Conservation (phyloP, 129 eudicot genomes). For the Flaveria linearis region DNA sequence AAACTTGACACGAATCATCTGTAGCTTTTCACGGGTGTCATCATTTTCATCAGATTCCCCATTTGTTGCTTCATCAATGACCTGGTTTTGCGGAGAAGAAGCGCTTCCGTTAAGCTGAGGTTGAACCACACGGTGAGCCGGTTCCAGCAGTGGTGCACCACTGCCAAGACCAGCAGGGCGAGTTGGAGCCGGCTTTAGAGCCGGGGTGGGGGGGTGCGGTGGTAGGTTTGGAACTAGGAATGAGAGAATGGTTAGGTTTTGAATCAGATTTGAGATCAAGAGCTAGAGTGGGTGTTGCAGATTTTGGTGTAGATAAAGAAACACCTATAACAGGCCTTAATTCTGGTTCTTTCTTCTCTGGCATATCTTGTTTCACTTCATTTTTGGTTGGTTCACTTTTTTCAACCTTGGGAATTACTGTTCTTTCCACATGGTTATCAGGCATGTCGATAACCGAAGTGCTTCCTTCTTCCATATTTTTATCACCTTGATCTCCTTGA, state of each 20-base stretch:
- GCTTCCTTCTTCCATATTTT: constrained; percentile 17
- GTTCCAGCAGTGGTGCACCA: constrained; percentile 78
- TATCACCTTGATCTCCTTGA: constrained; percentile 19
- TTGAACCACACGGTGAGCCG: constrained; percentile 67
- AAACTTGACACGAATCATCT: constrained; percentile 96
- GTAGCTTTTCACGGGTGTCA: constrained; percentile 96
- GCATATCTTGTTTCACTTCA: constrained; percentile 34
- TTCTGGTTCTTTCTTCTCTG: constrained; percentile 33
- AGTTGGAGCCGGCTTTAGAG: constrained; percentile 42
- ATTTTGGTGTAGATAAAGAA: constrained; percentile 36
- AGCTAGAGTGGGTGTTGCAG: constrained; percentile 14
- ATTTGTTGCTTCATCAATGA: constrained; percentile 58
- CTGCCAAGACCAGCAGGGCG: constrained; percentile 95
- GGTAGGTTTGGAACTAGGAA: constrained; percentile 28
- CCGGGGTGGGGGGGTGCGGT: constrained; percentile 17
- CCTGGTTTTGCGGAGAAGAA: constrained; percentile 47
- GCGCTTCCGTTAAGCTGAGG: constrained; percentile 60
- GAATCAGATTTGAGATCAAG: constrained; percentile 15
- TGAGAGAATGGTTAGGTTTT: constrained; percentile 24
- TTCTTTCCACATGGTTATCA: constrained; percentile 8
- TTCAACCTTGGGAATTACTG: constrained; percentile 11
- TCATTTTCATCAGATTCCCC: constrained; percentile 88
- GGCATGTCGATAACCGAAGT: constrained; percentile 15
- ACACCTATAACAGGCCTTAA: constrained; percentile 34
- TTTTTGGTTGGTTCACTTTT: constrained; percentile 31